Evolutionary conservation across 1,284 basidiomycete genomes (phyloP).

Genomic region (Hymenochaete sp.): DNA sequence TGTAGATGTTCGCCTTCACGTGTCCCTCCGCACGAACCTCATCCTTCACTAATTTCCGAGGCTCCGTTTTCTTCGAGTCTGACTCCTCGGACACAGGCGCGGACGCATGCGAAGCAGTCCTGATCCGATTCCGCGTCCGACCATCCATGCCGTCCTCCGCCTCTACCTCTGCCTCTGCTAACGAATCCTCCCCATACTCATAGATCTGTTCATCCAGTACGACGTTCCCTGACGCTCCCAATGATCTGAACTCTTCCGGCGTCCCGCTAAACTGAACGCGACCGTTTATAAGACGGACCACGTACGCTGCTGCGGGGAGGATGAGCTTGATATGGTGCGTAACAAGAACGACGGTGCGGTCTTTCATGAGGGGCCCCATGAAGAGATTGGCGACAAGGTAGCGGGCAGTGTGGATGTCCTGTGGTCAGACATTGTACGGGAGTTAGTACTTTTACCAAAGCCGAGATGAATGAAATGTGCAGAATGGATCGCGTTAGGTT

Average conservation of each 20-base stretch:
- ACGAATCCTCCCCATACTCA: slow-evolving; percentile 25
- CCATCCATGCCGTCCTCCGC: slow-evolving; percentile 19
- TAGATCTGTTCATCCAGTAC: slow-evolving; percentile 34
- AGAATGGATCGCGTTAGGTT: too few relatives aligned
- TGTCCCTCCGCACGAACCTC: slow-evolving; percentile 66
- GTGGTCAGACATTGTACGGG: slow-evolving; percentile 10
- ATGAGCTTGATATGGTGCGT: slow-evolving; percentile 73
- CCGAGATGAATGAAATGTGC: too few relatives aligned
- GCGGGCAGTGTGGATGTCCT: slow-evolving; percentile 71
- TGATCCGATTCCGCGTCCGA: too few relatives aligned
- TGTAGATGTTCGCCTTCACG: slow-evolving; percentile 75
- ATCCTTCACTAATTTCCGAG: slow-evolving; percentile 57
- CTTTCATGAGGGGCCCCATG: slow-evolving; percentile 51
- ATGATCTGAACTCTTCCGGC: slow-evolving; percentile 47
- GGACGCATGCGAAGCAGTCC: too few relatives aligned
- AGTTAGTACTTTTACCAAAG: not conserved
- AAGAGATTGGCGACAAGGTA: slow-evolving; percentile 59
- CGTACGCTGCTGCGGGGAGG: slow-evolving; percentile 57
- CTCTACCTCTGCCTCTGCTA: slow-evolving; percentile 24
- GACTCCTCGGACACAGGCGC: slow-evolving; percentile 21
- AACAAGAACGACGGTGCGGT: slow-evolving; percentile 65
- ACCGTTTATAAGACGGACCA: slow-evolving; percentile 68
- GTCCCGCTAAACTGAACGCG: slow-evolving; percentile 62
- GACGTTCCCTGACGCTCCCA: slow-evolving; percentile 52
- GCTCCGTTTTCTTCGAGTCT: slow-evolving; percentile 33